Percentiles rank a stretch among this genome's conserved stretches.
Evolutionary conservation across 1,139 yeast genomes (phyloP).

Genomic region (Blastobotrys petasosporus): DNA sequence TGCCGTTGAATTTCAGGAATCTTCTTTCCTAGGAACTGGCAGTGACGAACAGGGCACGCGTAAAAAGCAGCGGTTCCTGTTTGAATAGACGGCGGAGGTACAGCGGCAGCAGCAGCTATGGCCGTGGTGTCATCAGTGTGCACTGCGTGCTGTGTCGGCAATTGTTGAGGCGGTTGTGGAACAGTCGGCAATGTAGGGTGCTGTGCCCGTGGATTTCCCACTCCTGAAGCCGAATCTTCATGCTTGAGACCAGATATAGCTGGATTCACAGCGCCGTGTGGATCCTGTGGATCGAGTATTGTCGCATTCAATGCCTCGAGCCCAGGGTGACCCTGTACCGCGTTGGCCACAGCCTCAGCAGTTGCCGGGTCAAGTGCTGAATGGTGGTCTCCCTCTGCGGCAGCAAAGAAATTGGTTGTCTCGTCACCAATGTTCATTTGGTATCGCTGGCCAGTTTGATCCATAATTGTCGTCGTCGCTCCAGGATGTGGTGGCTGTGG

Average conservation of each 20-base stretch:
- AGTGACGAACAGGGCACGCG: slow-evolving; percentile 11
- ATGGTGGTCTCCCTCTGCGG: slow-evolving; percentile 8
- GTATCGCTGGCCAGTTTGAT: slow-evolving; percentile 4
- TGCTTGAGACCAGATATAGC: slow-evolving; percentile 4
- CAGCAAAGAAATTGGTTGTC: slow-evolving; percentile 9
- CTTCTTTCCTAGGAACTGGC: slow-evolving; percentile 11
- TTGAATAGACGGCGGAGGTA: slow-evolving; percentile 6
- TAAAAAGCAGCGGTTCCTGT: slow-evolving; percentile 5
- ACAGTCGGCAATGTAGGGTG: slow-evolving; percentile 1
- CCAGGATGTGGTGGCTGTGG: not conserved
- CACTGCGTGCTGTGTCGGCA: not conserved
- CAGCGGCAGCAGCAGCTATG: slow-evolving; percentile 2
- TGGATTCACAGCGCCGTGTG: slow-evolving; percentile 2
- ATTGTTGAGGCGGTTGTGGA: not conserved
- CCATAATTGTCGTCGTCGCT: slow-evolving; percentile 3
- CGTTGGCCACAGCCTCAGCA: slow-evolving; percentile 12
- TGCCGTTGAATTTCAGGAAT: slow-evolving; percentile 12
- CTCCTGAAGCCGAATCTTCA: not conserved
- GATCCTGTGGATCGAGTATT: slow-evolving; percentile 1
- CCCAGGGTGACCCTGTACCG: slow-evolving; percentile 5
- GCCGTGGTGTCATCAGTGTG: slow-evolving; percentile 3
- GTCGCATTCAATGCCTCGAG: slow-evolving; percentile 2
- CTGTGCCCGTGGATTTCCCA: slow-evolving; percentile 1
- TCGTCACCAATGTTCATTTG: slow-evolving; percentile 10
- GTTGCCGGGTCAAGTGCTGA: slow-evolving; percentile 9